These are phyloP conservation scores for Furcasterigmium sp. DNA, from an alignment of 2,329 filamentous ascomycete genomes.

Conservation along the genomic window DNA sequence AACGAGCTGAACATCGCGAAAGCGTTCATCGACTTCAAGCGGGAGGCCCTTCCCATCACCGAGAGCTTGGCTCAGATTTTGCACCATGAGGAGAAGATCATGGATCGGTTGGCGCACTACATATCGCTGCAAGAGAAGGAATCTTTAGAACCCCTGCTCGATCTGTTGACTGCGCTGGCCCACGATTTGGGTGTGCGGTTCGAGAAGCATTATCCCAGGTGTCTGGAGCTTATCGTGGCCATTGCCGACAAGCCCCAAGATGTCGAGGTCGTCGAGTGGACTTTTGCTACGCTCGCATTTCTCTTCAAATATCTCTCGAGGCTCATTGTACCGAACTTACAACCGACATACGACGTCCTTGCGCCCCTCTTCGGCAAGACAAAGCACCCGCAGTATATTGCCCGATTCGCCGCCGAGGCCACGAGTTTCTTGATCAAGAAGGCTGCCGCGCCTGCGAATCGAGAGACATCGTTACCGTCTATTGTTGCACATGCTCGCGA, in stretches of 20 bases:
- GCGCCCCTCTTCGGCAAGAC: slow-evolving; percentile 78
- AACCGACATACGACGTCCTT: slow-evolving; percentile 79
- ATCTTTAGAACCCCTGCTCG: slow-evolving; percentile 79
- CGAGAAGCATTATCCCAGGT: slow-evolving; percentile 77
- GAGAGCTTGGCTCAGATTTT: slow-evolving; percentile 90
- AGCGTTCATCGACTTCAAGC: slow-evolving; percentile 71
- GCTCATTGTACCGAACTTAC: slow-evolving; percentile 77
- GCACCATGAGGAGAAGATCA: slow-evolving; percentile 82
- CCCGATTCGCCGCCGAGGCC: slow-evolving; percentile 89
- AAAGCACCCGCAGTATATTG: slow-evolving; percentile 78
- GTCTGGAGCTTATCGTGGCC: slow-evolving; percentile 69
- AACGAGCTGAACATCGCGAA: slow-evolving; percentile 84
- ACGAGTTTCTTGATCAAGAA: slow-evolving; percentile 92
- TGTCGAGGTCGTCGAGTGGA: slow-evolving; percentile 94
- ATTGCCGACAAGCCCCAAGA: slow-evolving; percentile 74
- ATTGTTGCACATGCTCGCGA: slow-evolving; percentile 69
- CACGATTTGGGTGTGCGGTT: slow-evolving; percentile 85
- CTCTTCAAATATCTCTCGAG: slow-evolving; percentile 95
- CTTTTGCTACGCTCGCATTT: slow-evolving; percentile 89
- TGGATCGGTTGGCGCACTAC: slow-evolving; percentile 68
- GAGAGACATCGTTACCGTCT: slow-evolving; percentile 64
- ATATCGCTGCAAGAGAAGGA: slow-evolving; percentile 74
- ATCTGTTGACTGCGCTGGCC: slow-evolving; percentile 88
- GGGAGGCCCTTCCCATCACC: slow-evolving; percentile 69
- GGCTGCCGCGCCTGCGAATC: slow-evolving; percentile 70